phyloP scores from a whole-genome alignment of 2,329 filamentous ascomycete genomes.

The Ophiostoma novo-ulmi region DNA sequence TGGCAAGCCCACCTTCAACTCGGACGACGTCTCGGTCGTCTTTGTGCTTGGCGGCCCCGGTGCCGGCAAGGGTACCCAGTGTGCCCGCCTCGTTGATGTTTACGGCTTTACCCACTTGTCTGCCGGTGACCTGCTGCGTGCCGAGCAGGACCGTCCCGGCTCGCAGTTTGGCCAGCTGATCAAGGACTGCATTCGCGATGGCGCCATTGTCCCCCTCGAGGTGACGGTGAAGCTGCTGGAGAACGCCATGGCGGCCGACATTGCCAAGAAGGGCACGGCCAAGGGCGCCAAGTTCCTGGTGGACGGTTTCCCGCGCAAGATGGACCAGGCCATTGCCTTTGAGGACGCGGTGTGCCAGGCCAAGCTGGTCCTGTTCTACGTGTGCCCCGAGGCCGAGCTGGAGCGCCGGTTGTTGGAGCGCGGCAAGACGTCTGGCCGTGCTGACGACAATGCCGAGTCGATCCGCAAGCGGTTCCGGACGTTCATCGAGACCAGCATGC shows the following conservation, averaged over 20 bases:
- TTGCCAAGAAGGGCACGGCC: conserved; percentile 35
- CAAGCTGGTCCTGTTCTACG: conserved; percentile 85
- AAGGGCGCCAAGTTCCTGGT: conserved; percentile 62
- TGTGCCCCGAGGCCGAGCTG: conserved; percentile 88
- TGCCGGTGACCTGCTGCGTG: conserved; percentile 86
- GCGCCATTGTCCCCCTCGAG: conserved; percentile 97
- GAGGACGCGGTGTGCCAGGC: conserved; percentile 82
- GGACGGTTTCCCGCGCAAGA: conserved; percentile 87
- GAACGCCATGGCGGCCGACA: conserved; percentile 77
- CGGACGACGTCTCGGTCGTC: conserved; percentile 77
- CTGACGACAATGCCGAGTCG: conserved; percentile 90
- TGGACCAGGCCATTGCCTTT: conserved; percentile 94
- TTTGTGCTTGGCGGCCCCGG: conserved; percentile 96
- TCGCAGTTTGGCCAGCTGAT: conserved; percentile 91
- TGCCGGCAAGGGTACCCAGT: conserved; percentile 95
- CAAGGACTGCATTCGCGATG: conserved; percentile 87
- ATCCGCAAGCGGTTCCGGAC: conserved; percentile 95
- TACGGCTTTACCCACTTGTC: conserved; percentile 92
- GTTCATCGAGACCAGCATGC: conserved; percentile 96
- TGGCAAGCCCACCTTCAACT: conserved; percentile 51
- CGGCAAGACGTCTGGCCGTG: conserved; percentile 84
- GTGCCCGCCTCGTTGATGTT: conserved; percentile 75
- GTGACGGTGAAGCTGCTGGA: conserved; percentile 90
- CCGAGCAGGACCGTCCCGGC: conserved; percentile 82
- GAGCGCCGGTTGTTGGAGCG: conserved; percentile 75